phyloP scores from a whole-genome alignment of 208 protist species.

The Acanthamoeba triangularis region DNA sequence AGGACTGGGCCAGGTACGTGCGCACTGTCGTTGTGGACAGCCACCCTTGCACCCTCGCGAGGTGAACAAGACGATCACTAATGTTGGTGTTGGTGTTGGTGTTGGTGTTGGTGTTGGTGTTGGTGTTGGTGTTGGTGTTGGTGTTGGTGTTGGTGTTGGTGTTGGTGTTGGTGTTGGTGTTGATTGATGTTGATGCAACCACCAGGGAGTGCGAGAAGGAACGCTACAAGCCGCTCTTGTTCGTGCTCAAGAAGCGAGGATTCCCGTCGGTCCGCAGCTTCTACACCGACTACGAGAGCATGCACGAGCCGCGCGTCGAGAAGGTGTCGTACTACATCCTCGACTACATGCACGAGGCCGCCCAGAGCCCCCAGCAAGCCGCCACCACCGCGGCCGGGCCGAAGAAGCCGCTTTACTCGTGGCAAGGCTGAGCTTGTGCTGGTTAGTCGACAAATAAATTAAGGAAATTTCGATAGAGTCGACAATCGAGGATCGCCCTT shows the following conservation, averaged over 20 bases:
- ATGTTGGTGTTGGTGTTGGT: no score
- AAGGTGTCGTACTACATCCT: constrained; percentile 76
- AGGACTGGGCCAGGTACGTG: constrained; percentile 58
- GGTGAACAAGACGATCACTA: not conserved
- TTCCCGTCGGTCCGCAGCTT: not conserved
- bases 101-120: not conserved
- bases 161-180: not conserved
- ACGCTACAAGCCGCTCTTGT: constrained; percentile 50
- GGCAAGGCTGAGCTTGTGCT: not conserved
- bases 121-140: not conserved
- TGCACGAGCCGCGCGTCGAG: constrained; percentile 66
- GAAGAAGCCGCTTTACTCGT: not conserved
- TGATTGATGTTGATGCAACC: not conserved
- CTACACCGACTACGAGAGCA: constrained; percentile 68
- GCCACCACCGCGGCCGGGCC: not conserved
- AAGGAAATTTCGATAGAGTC: no score
- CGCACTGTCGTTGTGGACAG: not conserved
- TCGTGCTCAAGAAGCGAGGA: constrained; percentile 61
- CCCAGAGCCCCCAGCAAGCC: not conserved
- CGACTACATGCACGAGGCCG: constrained; percentile 48
- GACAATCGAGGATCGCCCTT: no score
- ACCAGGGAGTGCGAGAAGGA: constrained; percentile 70
- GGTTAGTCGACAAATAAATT: no score
- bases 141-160: no score
- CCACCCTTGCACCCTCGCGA: not conserved